Conservation (phyloP, 306 rosid genomes). For the Morella rubra region DNA sequence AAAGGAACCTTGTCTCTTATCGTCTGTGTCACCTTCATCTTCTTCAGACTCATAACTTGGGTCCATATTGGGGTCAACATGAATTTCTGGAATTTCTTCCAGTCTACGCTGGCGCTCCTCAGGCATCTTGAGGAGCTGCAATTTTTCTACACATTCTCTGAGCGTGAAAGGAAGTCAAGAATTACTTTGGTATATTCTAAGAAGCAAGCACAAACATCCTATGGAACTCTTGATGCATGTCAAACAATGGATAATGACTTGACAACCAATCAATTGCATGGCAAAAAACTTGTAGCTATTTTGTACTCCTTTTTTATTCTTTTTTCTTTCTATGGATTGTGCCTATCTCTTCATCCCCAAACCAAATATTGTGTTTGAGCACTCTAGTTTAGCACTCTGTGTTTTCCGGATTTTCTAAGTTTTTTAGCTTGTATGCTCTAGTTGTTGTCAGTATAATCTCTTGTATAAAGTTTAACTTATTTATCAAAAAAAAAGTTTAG, state of each 20-base stretch:
- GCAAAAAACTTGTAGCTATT: neutral
- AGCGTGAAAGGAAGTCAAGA: slow-evolving; percentile 86
- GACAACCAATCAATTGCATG: neutral
- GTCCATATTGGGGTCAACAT: slow-evolving; percentile 93
- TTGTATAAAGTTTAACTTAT: too few species aligned
- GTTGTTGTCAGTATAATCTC: too few species aligned
- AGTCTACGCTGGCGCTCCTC: slow-evolving; percentile 98
- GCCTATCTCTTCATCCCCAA: neutral
- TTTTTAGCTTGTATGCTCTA: too few species aligned
- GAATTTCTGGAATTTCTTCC: slow-evolving; percentile 88
- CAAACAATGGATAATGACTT: neutral
- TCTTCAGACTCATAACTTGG: slow-evolving; percentile 94
- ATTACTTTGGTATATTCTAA: slow-evolving; percentile 3
- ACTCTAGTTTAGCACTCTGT: neutral
- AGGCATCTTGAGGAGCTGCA: slow-evolving; percentile 90
- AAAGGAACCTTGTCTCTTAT: slow-evolving; percentile 59
- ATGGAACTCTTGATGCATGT: neutral
- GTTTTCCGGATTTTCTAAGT: too few species aligned
- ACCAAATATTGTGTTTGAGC: neutral
- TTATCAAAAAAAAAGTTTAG: too few species aligned
- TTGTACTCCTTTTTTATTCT: neutral
- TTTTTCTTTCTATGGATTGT: neutral
- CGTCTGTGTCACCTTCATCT: slow-evolving; percentile 75
- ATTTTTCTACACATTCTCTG: slow-evolving; percentile 97
- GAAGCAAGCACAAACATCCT: too few species aligned